phyloP scores from a whole-genome alignment of 495 filamentous ascomycete genomes.

The Chaetomium cochliodes region DNA sequence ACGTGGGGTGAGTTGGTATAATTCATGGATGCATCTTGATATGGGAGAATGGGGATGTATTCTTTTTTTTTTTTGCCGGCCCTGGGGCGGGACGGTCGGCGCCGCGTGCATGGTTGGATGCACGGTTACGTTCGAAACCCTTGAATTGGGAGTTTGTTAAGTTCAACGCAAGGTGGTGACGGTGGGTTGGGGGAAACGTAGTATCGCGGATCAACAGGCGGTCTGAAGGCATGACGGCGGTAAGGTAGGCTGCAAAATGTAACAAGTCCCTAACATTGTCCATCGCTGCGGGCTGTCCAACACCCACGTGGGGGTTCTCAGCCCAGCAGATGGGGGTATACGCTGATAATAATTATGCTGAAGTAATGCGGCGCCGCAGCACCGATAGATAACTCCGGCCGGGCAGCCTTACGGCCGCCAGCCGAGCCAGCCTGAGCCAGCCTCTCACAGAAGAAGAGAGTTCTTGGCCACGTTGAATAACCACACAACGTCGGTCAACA shows the following conservation, averaged over 20 bases:
- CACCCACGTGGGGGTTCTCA: neutral
- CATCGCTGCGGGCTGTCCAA: neutral
- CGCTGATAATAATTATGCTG: neutral
- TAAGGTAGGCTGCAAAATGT: neutral
- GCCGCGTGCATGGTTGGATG: too few relatives aligned
- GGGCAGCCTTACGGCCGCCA: neutral
- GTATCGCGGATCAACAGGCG: neutral
- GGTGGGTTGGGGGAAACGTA: neutral
- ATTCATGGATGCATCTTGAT: too few relatives aligned
- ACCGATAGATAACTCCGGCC: neutral
- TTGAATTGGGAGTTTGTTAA: too few relatives aligned
- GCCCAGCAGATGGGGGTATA: neutral
- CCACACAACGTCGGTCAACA: conserved; percentile 86
- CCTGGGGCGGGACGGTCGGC: too few relatives aligned
- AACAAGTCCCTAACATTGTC: neutral
- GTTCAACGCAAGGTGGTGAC: neutral
- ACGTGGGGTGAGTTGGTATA: too few relatives aligned
- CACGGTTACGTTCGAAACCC: too few relatives aligned
- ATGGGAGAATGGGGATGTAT: too few relatives aligned
- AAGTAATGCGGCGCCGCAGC: neutral
- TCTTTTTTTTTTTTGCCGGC: too few relatives aligned
- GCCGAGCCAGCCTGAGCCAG: neutral
- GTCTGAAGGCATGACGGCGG: neutral
- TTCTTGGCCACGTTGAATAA: conserved; percentile 73
- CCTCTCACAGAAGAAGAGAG: conserved; percentile 55